A percentile compares a stretch with the other conserved stretches of the same genome.
These are phyloP conservation scores for Calocybe gangraenosa DNA, from an alignment of 768 basidiomycete genomes.

Conservation along the genomic window DNA sequence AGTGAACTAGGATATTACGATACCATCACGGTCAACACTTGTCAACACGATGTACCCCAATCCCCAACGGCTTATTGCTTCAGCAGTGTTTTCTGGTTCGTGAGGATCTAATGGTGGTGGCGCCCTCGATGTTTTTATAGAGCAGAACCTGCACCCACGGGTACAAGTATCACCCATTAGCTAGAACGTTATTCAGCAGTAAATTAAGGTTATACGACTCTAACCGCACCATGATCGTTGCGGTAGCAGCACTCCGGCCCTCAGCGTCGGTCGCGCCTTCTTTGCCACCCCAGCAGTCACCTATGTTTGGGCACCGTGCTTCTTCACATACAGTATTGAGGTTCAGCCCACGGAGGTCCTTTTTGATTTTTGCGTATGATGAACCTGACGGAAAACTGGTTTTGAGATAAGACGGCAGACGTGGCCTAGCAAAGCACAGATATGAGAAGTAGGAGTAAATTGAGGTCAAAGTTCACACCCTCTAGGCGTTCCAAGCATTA, in stretches of 20 bases:
- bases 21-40: conserved; percentile 95
- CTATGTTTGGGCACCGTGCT: conserved; percentile 97
- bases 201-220: conserved; percentile 2
- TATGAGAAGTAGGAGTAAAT: background rate
- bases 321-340: conserved; percentile 99
- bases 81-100: conserved; percentile 97
- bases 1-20: conserved; percentile 17
- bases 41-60: conserved; percentile 97
- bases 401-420: conserved; percentile 84
- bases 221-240: conserved; percentile 89
- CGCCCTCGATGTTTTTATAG: conserved; percentile 86
- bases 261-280: conserved; percentile 60
- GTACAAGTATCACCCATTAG: conserved; percentile 99
- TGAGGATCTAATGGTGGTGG: conserved; percentile 93
- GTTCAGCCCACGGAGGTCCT: conserved; percentile 85
- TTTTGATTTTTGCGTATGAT: conserved; percentile 91
- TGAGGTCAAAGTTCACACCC: conserved; percentile 35
- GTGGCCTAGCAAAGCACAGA: conserved; percentile 48
- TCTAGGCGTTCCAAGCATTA: conserved; percentile 68
- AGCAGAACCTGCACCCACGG: conserved; percentile 95
- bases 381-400: conserved; percentile 87
- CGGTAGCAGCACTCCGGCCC: conserved; percentile 82
- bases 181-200: conserved; percentile 35
- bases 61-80: conserved; percentile 97
- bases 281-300: conserved; percentile 98